phyloP scores from a whole-genome alignment of 441 rosid genomes.

The Adansonia rubrostipa region DNA sequence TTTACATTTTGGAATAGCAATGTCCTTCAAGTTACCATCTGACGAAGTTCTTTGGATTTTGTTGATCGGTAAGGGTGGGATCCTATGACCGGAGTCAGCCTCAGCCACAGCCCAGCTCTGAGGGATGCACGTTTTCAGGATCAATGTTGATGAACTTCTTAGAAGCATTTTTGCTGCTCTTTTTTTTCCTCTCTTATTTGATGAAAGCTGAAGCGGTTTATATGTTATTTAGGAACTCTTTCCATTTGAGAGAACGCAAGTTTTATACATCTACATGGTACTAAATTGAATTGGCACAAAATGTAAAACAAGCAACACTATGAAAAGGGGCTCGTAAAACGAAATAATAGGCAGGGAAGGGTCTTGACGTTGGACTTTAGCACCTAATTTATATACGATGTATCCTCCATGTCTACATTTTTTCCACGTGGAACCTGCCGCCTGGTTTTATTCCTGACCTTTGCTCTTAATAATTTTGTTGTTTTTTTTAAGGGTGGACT shows the following conservation, averaged over 20 bases:
- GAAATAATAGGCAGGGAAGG: neutral
- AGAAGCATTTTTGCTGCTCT: slow-evolving; percentile 47
- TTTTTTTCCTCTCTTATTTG: no score
- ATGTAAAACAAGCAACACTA: neutral
- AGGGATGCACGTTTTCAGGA: slow-evolving; percentile 37
- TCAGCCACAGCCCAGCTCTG: slow-evolving; percentile 26
- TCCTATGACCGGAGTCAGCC: slow-evolving; percentile 28
- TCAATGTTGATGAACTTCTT: slow-evolving; percentile 53
- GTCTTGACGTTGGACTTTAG: neutral
- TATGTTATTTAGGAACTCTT: no score
- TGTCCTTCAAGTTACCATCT: neutral
- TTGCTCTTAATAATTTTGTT: neutral
- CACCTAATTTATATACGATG: neutral
- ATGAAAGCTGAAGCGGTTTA: neutral
- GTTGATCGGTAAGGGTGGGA: slow-evolving; percentile 6
- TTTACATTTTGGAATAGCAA: no score
- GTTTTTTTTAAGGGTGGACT: no score
- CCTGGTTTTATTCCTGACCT: neutral
- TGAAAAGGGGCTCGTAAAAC: neutral
- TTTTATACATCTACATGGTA: no score
- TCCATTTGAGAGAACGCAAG: no score
- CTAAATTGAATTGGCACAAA: neutral
- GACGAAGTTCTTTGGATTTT: slow-evolving; percentile 45
- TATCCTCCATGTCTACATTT: neutral
- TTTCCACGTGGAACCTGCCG: neutral